phyloP scores from a whole-genome alignment of 176 grass and related monocot species.

The Oryza rufipogon region DNA sequence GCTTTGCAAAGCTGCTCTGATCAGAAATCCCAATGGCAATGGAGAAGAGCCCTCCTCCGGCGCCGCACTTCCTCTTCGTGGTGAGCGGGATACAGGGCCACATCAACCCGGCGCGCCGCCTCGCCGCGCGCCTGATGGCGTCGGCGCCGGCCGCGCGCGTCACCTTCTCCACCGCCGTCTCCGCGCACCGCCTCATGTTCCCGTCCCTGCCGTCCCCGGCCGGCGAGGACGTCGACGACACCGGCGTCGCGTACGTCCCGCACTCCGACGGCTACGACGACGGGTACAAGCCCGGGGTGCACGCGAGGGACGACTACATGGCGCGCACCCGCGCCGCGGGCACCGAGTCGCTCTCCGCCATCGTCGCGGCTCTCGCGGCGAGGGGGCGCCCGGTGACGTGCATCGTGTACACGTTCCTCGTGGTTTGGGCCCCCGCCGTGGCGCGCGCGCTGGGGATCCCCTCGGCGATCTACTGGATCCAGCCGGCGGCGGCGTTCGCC shows the following conservation, averaged over 20 bases:
- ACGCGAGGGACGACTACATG: background rate
- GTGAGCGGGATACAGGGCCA: constrained; percentile 37
- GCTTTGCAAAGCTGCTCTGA: background rate
- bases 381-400: background rate
- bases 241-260: constrained; percentile 35
- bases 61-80: constrained; percentile 42
- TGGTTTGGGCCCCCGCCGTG: constrained; percentile 27
- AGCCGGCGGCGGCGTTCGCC: constrained; percentile 46
- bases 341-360: background rate
- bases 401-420: constrained; percentile 40
- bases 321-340: background rate
- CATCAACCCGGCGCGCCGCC: constrained; percentile 48
- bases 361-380: background rate
- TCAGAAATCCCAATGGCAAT: background rate
- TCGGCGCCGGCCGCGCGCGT: constrained; percentile 10
- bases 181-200: constrained; percentile 47
- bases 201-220: background rate
- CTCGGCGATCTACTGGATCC: constrained; percentile 48
- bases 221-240: constrained; percentile 23
- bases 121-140: constrained; percentile 4
- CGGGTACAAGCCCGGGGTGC: background rate
- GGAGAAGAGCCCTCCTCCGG: background rate
- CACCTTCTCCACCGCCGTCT: constrained; percentile 52
- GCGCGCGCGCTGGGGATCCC: constrained; percentile 25
- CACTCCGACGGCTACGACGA: constrained; percentile 52